A percentile compares a stretch with the other conserved stretches of the same genome.
phyloP scores from a whole-genome alignment of 2,329 filamentous ascomycete genomes.

The Neofusicoccum laricinum region DNA sequence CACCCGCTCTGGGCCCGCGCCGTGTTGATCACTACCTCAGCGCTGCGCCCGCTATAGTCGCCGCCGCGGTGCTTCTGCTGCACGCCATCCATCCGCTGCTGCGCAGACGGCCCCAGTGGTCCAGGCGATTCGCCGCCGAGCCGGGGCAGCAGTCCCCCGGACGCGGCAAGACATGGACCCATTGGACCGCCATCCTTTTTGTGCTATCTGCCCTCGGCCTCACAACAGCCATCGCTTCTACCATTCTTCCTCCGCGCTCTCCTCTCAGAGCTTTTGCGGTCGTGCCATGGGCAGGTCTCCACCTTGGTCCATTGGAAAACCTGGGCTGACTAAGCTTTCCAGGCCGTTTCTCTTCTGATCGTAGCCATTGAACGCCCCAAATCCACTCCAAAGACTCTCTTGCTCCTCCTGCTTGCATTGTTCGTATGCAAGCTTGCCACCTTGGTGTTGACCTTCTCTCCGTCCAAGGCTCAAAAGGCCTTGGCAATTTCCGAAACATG shows the following conservation, averaged over 20 bases:
- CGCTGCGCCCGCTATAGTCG: neutral
- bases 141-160: neutral
- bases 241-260: neutral
- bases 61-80: neutral
- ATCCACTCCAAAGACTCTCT: constrained; percentile 38
- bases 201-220: constrained; percentile 1
- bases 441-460: constrained; percentile 25
- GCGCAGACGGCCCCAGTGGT: neutral
- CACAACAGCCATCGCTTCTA: neutral
- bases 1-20: neutral
- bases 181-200: constrained; percentile 9
- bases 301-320: neutral
- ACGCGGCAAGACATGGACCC: constrained; percentile 3
- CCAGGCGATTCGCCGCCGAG: constrained; percentile 10
- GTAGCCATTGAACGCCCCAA: constrained; percentile 40
- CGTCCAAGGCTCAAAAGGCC: constrained; percentile 32
- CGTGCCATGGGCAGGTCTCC: constrained; percentile 2
- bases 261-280: neutral
- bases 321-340: neutral
- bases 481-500: constrained; percentile 24
- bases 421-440: constrained; percentile 21
- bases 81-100: neutral
- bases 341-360: constrained; percentile 37
- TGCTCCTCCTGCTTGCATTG: constrained; percentile 39
- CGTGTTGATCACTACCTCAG: neutral